A percentile compares a stretch with the other conserved stretches of the same genome.
Evolutionary conservation across 345 rosid genomes (phyloP).

Genomic region (Melaleuca quinquenervia): DNA sequence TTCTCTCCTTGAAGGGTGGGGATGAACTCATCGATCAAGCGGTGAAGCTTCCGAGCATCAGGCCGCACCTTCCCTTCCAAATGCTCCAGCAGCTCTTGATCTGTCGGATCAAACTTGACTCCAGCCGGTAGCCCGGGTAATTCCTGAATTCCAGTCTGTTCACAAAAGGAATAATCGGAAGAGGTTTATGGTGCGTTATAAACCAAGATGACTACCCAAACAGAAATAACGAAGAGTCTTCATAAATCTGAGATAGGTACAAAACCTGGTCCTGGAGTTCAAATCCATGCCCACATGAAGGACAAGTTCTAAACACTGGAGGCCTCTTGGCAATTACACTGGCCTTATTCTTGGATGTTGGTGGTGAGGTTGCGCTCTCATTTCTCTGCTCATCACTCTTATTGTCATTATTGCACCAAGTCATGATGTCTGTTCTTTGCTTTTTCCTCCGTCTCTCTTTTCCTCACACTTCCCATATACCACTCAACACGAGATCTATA

Average conservation of each 20-base stretch:
- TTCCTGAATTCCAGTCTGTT: slow-evolving; percentile 67
- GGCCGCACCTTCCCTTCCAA: slow-evolving; percentile 78
- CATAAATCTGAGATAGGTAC: not conserved
- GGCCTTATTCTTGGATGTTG: slow-evolving; percentile 7
- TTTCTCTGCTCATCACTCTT: slow-evolving; percentile 23
- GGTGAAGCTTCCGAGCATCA: slow-evolving; percentile 71
- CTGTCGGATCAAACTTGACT: slow-evolving; percentile 96
- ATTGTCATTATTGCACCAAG: slow-evolving; percentile 87
- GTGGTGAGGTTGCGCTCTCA: slow-evolving; percentile 18
- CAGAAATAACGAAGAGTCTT: not conserved
- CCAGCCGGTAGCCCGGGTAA: slow-evolving; percentile 96
- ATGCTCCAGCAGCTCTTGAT: slow-evolving; percentile 92
- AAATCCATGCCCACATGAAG: slow-evolving; percentile 90
- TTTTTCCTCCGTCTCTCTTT: not conserved
- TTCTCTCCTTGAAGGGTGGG: slow-evolving; percentile 91
- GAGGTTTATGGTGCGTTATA: no score
- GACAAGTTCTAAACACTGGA: slow-evolving; percentile 39
- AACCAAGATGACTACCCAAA: not conserved
- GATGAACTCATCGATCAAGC: slow-evolving; percentile 86
- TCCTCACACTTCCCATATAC: not conserved
- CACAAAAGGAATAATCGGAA: not conserved
- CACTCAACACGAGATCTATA: not conserved
- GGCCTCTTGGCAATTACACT: slow-evolving; percentile 19
- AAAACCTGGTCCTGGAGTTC: slow-evolving; percentile 72
- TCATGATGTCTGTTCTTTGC: slow-evolving; percentile 28